Conservation (phyloP, 371 early-diverging fungal species). For the Mucor sp. region DNA sequence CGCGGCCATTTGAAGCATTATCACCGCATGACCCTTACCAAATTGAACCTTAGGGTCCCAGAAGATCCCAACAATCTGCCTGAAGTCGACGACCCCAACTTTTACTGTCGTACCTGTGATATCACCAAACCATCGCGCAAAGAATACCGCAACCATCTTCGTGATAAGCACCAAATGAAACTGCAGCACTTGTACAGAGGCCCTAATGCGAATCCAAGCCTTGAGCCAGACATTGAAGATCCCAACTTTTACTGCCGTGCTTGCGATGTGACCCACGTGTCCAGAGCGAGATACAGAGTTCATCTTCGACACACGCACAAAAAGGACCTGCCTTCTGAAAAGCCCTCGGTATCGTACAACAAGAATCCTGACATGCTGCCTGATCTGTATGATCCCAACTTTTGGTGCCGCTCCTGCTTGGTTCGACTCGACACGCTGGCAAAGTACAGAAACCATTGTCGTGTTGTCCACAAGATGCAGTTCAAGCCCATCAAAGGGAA, state of each 20-base stretch:
- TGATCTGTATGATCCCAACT: not conserved
- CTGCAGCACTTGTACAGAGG: not conserved
- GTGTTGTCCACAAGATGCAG: not conserved
- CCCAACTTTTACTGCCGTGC: not conserved
- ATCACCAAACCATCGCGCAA: not conserved
- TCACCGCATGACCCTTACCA: not conserved
- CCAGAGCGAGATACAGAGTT: not conserved
- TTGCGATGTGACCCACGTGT: not conserved
- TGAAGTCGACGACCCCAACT: not conserved
- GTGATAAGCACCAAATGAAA: not conserved
- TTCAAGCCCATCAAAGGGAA: not conserved
- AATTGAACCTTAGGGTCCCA: not conserved
- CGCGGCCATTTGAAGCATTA: not conserved
- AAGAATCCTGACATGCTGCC: not conserved
- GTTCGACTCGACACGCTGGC: not conserved
- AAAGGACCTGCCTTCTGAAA: not conserved
- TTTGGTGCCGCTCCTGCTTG: not conserved
- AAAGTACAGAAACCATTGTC: not conserved
- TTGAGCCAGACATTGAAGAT: not conserved
- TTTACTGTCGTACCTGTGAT: not conserved
- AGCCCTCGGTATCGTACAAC: not conserved
- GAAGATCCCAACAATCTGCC: not conserved
- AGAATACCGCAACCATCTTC: not conserved
- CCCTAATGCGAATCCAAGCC: not conserved
- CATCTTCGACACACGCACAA: not conserved